Evolutionary conservation across 2,329 filamentous ascomycete genomes (phyloP), one percentile per base, ranked within the genome.

Genomic region (Clarireedia homoeocarpa): DNA sequence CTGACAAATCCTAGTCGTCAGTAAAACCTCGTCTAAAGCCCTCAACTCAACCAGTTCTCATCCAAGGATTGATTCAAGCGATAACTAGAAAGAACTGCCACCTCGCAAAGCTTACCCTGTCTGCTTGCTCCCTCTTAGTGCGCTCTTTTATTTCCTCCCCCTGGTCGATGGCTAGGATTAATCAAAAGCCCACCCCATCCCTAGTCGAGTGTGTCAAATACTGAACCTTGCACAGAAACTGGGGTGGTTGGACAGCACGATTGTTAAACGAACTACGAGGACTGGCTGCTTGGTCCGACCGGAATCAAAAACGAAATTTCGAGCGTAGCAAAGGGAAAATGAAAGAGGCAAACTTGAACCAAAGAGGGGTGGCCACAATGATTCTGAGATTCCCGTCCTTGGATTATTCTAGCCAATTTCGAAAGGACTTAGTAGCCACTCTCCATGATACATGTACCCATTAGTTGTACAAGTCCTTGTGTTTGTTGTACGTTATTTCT

Each of bases 171-270:
- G 39, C 38, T 53, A 47, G 42, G 34, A 53, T 40, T 45, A 34
- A 24, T 5, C 5, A 38, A 17, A 17, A 17, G 20, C 40, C 24
- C 26, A 14, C 27, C 36, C 36, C 48, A 51, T 17, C 50, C 40
- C 15, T 46, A 46, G 26, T 6, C 6, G 9, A 3, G 20, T 17
- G 42, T 34, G 51, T 44, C 51, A 53, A 53, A 30, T 15, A 30
- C 30, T 24, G 23, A 24, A 14, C 45, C 51, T 24, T n/a, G 51
- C 36, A 48, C 45, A 48, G n/a, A 30, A 42, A 54, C 44, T 27
- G 23, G 51, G 45, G 36, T 20, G 30, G 51, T 54, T 54, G 51
- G 17, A 54, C 45, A 48, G 34, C 51, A 48, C 42, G 30, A 53
- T 52, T 36, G 40, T 53, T 53, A 26, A 17, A 46, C 23, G 17